Conservation (phyloP, 805 yeast species). For the Ogataea nitratoaversa region DNA sequence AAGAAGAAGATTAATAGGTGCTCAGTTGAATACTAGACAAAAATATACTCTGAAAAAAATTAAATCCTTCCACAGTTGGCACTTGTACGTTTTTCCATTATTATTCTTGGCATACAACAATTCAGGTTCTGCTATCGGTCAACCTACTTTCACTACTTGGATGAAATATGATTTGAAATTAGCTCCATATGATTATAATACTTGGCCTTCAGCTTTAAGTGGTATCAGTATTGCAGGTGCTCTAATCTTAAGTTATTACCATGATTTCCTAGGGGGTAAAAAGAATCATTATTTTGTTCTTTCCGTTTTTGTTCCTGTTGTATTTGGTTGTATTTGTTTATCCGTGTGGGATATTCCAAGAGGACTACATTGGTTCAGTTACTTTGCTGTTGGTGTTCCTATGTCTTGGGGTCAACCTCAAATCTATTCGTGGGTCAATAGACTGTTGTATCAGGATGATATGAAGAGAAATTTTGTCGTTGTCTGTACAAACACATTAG, state of each 20-base stretch:
- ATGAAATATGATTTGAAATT: constrained; percentile 35
- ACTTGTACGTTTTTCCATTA: constrained; percentile 40
- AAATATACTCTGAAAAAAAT: constrained; percentile 38
- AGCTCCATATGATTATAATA: constrained; percentile 34
- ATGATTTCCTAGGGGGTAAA: constrained; percentile 35
- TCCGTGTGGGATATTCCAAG: constrained; percentile 46
- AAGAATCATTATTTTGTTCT: constrained; percentile 35
- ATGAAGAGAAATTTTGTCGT: constrained; percentile 38
- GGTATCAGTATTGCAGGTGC: constrained; percentile 38
- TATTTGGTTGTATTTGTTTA: constrained; percentile 37
- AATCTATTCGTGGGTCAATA: constrained; percentile 53
- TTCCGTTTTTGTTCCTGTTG: constrained; percentile 30
- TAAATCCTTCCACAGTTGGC: constrained; percentile 45
- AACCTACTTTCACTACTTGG: constrained; percentile 43
- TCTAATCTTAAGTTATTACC: constrained; percentile 31
- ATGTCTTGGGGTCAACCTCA: constrained; percentile 52
- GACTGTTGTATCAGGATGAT: constrained; percentile 39
- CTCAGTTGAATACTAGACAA: constrained; percentile 40
- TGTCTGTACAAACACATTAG: constrained; percentile 37
- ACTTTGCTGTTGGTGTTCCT: constrained; percentile 45
- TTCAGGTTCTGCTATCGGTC: constrained; percentile 30
- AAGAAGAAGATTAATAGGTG: constrained; percentile 38
- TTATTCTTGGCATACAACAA: constrained; percentile 37
- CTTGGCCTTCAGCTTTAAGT: constrained; percentile 36
- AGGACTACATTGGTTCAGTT: constrained; percentile 48